These are phyloP conservation scores for Magnolia officinalis DNA, from an alignment of 164 flowering plant species.

Conservation along the genomic window DNA sequence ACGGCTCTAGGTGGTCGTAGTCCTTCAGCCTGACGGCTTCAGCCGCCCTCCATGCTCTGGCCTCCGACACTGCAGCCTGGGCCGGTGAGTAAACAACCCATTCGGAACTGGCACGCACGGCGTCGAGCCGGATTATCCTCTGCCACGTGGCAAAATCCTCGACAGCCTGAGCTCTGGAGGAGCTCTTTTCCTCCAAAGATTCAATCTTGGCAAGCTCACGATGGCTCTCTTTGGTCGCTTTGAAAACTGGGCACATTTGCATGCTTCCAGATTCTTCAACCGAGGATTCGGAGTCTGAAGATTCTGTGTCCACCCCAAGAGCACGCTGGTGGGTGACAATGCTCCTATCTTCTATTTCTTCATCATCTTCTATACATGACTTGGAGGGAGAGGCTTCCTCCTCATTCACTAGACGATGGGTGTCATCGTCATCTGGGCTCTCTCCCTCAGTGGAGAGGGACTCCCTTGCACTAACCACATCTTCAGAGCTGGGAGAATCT, in stretches of 20 bases:
- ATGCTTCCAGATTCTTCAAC: slow-evolving; percentile 12
- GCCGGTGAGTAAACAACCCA: slow-evolving; percentile 59
- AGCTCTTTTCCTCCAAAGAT: slow-evolving; percentile 23
- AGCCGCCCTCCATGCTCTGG: slow-evolving; percentile 58
- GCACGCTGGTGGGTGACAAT: slow-evolving; percentile 11
- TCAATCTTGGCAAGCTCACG: slow-evolving; percentile 18
- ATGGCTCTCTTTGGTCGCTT: slow-evolving; percentile 32
- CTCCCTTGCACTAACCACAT: slow-evolving; percentile 78
- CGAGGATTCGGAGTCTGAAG: slow-evolving; percentile 25
- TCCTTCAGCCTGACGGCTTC: slow-evolving; percentile 79
- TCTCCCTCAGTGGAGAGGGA: slow-evolving; percentile 70
- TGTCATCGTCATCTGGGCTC: slow-evolving; percentile 35
- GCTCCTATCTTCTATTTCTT: slow-evolving; percentile 25
- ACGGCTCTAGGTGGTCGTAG: slow-evolving; percentile 76
- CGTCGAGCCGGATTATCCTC: slow-evolving; percentile 90
- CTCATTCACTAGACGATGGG: slow-evolving; percentile 13
- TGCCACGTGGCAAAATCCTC: slow-evolving; percentile 94
- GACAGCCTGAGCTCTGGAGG: slow-evolving; percentile 19
- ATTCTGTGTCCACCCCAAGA: slow-evolving; percentile 16
- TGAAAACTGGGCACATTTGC: slow-evolving; percentile 7
- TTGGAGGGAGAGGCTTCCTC: slow-evolving; percentile 13
- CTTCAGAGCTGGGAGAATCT: slow-evolving; percentile 56
- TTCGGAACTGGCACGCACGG: slow-evolving; percentile 78
- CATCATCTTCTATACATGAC: slow-evolving; percentile 24
- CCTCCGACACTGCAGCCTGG: slow-evolving; percentile 66